Evolutionary conservation across 495 filamentous ascomycete species (phyloP), one percentile per base, ranked within the genome.

Genomic region (Penicillium argentinense): DNA sequence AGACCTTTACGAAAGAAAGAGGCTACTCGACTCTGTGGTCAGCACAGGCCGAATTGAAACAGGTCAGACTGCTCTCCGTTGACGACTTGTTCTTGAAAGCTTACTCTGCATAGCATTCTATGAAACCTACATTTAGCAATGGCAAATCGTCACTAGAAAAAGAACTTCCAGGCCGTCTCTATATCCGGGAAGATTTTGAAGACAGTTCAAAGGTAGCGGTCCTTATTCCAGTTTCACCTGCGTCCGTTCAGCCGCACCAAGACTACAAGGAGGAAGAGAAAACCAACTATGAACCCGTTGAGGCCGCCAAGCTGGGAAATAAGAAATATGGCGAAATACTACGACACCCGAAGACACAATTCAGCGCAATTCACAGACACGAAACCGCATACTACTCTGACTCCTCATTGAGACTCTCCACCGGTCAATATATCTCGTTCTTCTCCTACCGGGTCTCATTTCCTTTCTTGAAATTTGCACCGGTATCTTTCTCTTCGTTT

Each of bases 361-460:
- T 28, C 4, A 39, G 17, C 12, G 38, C 13, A 0, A 4, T 13
- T 5, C 19, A 39, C 11, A 13, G 27, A 2, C 14, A 39, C 6
- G 30, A 49, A 11, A 13, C 34, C 12, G 9, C 39, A 34, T 33
- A 19, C 9, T 44, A 26, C n/a, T 27, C 27, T 2, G 11, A 29
- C 8, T 30, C 47, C 2, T 38, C 42, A 4, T 45, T 42, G n/a
- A 21, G 27, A 22, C 13, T 50, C 2, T 44, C 46, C 6, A 45
- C 56, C 6, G 40, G 23, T 0, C 39, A 51, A 3, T 48, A 39
- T 4, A 28, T 51, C 11, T 47, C 51, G n/a, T 47, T 54, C 29
- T 49, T 55, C 17, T 49, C 54, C 1, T 53, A 49, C 17, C 51
- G 54, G 27, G 40, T 51, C 14, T 53, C 53, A 0, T 34, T 53